A percentile compares a stretch with the other conserved stretches of the same genome.
These are phyloP conservation scores for Decorospora gaudefroyi DNA, from an alignment of 2,329 filamentous ascomycete genomes.

Conservation along the genomic window DNA sequence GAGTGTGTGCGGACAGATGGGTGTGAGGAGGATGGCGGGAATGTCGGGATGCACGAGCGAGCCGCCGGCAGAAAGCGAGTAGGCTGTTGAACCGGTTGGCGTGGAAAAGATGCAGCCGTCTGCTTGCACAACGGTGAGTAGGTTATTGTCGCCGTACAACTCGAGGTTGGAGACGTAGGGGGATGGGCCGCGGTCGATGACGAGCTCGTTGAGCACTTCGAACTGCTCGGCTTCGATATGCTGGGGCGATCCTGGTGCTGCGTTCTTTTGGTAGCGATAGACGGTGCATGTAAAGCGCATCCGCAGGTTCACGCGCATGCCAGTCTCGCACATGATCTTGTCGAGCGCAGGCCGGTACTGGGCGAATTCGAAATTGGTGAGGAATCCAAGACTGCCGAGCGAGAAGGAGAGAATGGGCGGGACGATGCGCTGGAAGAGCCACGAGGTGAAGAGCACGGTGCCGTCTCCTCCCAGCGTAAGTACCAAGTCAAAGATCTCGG, in stretches of 20 bases:
- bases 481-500: constrained; percentile 94
- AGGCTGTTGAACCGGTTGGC: constrained; percentile 86
- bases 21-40: constrained; percentile 92
- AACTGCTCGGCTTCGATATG: constrained; percentile 89
- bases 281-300: constrained; percentile 99
- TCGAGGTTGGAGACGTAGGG: constrained; percentile 97
- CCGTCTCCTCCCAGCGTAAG: constrained; percentile 85
- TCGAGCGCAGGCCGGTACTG: constrained; percentile 85
- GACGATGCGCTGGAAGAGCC: constrained; percentile 89
- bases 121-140: constrained; percentile 92
- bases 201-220: constrained; percentile 96
- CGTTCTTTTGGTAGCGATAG: constrained; percentile 65
- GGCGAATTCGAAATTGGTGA: constrained; percentile 86
- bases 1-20: constrained; percentile 95
- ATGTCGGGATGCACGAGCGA: constrained; percentile 96
- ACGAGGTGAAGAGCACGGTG: constrained; percentile 85
- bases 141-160: constrained; percentile 91
- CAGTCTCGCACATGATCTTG: constrained; percentile 87
- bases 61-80: constrained; percentile 92
- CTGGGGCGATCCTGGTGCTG: constrained; percentile 60
- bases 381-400: constrained; percentile 82
- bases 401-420: constrained; percentile 84
- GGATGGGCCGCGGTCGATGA: constrained; percentile 95
- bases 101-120: constrained; percentile 98
- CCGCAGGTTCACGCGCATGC: constrained; percentile 95